Evolutionary conservation across 352 stramenopile genomes (phyloP).

Genomic region (Pythium brachiatum): DNA sequence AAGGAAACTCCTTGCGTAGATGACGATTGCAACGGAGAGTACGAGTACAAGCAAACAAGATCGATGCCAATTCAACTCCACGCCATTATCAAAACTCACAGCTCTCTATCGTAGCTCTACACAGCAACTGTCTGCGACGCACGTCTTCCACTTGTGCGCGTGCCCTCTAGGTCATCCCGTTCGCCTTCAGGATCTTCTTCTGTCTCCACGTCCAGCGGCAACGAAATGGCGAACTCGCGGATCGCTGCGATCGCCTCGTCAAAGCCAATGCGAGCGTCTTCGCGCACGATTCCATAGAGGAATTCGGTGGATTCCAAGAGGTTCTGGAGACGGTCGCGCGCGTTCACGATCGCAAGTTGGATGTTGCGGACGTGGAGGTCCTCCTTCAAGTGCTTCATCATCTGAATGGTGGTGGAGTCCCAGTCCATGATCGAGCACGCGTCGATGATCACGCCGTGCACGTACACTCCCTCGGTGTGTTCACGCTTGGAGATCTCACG

Average conservation of each 20-base stretch:
- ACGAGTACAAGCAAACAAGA: background rate
- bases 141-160: background rate
- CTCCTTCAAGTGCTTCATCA: slow-evolving; percentile 79
- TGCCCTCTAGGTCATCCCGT: background rate
- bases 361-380: slow-evolving; percentile 56
- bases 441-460: slow-evolving; percentile 68
- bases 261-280: slow-evolving; percentile 63
- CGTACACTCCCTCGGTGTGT: slow-evolving; percentile 32
- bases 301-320: slow-evolving; percentile 67
- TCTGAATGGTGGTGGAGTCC: slow-evolving; percentile 83
- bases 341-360: slow-evolving; percentile 76
- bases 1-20: no score
- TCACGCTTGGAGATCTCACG: slow-evolving; percentile 44
- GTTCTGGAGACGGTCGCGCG: slow-evolving; percentile 57
- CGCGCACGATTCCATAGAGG: slow-evolving; percentile 54
- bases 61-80: background rate
- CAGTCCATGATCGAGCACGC: slow-evolving; percentile 79
- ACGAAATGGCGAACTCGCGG: slow-evolving; percentile 24
- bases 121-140: background rate
- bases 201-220: slow-evolving; percentile 4
- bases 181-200: background rate
- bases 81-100: background rate
- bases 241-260: slow-evolving; percentile 63
- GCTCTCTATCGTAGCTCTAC: background rate
- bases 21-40: background rate